Percentiles rank a stretch among this genome's conserved stretches.
Evolutionary conservation across 148 eudicot species (phyloP).

Genomic region (Rhododendron ferrugineum): DNA sequence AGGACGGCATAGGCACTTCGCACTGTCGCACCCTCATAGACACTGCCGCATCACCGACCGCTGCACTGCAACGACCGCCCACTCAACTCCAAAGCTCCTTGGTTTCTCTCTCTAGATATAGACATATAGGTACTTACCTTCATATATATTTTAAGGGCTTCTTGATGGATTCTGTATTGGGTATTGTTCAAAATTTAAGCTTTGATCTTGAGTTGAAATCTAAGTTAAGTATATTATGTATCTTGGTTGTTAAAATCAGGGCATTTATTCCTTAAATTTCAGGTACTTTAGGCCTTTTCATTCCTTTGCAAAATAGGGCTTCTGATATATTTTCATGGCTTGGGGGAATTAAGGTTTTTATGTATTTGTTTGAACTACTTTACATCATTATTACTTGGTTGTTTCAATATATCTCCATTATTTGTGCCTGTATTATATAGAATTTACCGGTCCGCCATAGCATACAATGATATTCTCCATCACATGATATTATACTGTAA

Average conservation of each 20-base stretch:
- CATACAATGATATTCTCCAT: not conserved
- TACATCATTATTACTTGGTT: not conserved
- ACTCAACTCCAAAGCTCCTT: not conserved
- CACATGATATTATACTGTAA: not conserved
- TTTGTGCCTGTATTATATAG: too few species aligned
- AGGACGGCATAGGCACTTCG: not conserved
- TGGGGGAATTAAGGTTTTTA: not conserved
- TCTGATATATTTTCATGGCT: not conserved
- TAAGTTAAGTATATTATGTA: not conserved
- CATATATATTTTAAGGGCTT: not conserved
- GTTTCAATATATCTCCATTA: not conserved
- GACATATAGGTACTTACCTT: not conserved
- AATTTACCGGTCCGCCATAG: not conserved
- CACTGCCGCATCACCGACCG: not conserved
- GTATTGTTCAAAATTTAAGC: not conserved
- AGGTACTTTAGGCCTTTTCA: not conserved
- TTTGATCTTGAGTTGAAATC: not conserved
- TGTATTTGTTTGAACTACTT: not conserved
- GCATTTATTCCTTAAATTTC: not conserved
- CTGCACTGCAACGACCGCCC: not conserved
- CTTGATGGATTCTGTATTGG: not conserved
- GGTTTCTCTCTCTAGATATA: not conserved
- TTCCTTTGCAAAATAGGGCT: not conserved
- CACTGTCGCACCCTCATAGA: not conserved
- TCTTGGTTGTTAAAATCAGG: not conserved